Evolutionary conservation across 2,329 filamentous ascomycete genomes (phyloP), one percentile per base, ranked within the genome.

Genomic region (Hypomyces perniciosus): DNA sequence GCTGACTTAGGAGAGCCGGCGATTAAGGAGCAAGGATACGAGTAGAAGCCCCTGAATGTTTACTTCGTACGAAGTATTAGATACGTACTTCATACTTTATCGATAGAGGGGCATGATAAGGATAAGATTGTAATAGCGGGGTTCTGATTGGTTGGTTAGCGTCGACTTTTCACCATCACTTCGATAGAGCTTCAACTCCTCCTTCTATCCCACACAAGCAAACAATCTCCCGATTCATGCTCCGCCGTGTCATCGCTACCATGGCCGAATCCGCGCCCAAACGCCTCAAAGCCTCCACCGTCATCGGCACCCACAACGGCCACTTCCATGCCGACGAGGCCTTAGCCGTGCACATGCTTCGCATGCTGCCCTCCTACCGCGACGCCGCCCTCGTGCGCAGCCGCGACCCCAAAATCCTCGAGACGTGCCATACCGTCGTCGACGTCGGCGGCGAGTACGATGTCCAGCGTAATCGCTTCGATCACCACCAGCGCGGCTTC

Each of bases 281-380:
- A 74, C 86, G 88, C 69, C 73, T 95, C 68, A 96, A 95, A 79
- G 88, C 85, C 61, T 77, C 81, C 54, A 61, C 63, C 50, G 73
- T 83, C 60, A 95, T 96, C 67, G 93, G 91, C 65, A 99, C 93
- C 30, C 93, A 99, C 80, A 96, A 86, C 73, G 93, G 93, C 60
- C 90, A 96, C 77, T 99, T 99, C 80, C 93, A 99, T 75, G 93
- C 93, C 68, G 93, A 99, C 71, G 93, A 99, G 75, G 92, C 93
- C 54, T 83, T 99, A 40, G 93, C 93, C 52, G 91, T 99, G 57
- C 90, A 95, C 77, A 90, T 99, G 78, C 87, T 99, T 60, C 90
- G 90, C 58, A 81, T 87, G 51, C 86, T 97, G 13, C 92, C 93
- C 26, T 74, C 84, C 53, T 99, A 97, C 76, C 69, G 77, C 50